Evolutionary conservation across 352 stramenopile genomes (phyloP), one percentile per base, ranked within the genome.

Genomic region (Pythium chondricola): DNA sequence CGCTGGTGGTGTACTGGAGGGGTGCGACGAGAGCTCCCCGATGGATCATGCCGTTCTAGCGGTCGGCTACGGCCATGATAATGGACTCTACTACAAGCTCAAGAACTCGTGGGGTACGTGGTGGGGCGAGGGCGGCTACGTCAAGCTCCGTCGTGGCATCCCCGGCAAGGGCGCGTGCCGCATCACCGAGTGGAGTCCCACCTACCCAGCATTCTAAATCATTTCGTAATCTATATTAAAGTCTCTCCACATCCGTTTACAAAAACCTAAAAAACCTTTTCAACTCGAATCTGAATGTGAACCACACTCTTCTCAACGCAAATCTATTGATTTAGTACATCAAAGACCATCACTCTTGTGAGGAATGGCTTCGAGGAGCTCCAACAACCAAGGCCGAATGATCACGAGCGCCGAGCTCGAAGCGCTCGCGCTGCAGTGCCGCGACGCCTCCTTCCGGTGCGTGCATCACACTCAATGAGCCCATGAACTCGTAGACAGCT

Each of bases 91-190:
- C 27, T 39, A 85, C 69, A 97, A 97, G 61, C 79, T 99, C 22
- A 97, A 97, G 61, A 99, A 99, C 72, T 97, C 95, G 31, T 99
- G 95, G 96, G 96, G 96, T 18, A 63, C 73, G 2, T 71, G 63
- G 18, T 98, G 94, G 94, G 95, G 95, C 58, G 83, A 97, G 43
- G 61, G 82, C 35, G 95, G 95, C 46, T 98, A 95, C 74, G 89
- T 98, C 36, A 78, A 78, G 20, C 68, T 98, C 10, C 74, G 77
- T 20, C 91, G 45, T 82, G 95, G 20, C 38, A 17, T 7, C 69
- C 21, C 38, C 9, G 7, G 10, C 9, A 33, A 7, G 21, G n/a
- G 38, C 38, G 7, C 29, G 29, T 33, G 29, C 29, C 29, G 13
- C 29, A 7, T 33, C 29, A 7, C 13, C 7, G 29, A 33, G 7